Evolutionary conservation across 2,329 filamentous ascomycete genomes (phyloP).

Genomic region (Stachybotrys echinatus): DNA sequence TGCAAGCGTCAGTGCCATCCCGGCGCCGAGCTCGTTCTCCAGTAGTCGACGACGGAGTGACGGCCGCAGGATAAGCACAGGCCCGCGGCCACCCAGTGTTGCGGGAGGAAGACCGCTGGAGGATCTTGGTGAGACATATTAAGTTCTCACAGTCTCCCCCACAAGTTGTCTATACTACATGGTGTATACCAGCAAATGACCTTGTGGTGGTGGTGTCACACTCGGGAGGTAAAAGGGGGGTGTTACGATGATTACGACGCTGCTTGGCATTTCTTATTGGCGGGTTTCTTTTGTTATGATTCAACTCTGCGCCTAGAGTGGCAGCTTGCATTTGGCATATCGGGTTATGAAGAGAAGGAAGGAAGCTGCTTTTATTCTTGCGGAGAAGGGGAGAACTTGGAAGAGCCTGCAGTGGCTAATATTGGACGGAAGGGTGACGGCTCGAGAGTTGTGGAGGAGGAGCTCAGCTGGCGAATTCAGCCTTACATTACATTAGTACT

Average conservation of each 20-base stretch:
- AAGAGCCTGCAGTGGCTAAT: neutral
- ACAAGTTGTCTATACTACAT: conserved; percentile 4
- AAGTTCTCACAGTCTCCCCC: conserved; percentile 11
- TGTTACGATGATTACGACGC: neutral
- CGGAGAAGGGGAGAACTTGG: too few species aligned
- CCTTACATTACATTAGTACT: neutral
- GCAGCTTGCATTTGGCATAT: neutral
- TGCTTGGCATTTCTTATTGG: conserved; percentile 5
- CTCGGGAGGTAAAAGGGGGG: neutral
- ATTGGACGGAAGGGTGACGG: neutral
- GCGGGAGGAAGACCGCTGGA: conserved; percentile 34
- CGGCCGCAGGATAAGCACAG: conserved; percentile 36
- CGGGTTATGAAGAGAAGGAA: neutral
- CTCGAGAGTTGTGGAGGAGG: too few species aligned
- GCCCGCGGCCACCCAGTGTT: conserved; percentile 24
- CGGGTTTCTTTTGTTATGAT: neutral
- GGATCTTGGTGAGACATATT: conserved; percentile 52
- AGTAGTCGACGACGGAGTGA: conserved; percentile 37
- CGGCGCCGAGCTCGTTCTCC: conserved; percentile 35
- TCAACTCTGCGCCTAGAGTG: neutral
- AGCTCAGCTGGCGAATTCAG: too few species aligned
- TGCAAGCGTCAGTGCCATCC: conserved; percentile 29
- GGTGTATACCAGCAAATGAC: too few species aligned
- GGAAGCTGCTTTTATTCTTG: neutral
- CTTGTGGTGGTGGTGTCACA: neutral